These are phyloP conservation scores for Canariomyces notabilis DNA, from an alignment of 2,329 filamentous ascomycete genomes.

Conservation along the genomic window DNA sequence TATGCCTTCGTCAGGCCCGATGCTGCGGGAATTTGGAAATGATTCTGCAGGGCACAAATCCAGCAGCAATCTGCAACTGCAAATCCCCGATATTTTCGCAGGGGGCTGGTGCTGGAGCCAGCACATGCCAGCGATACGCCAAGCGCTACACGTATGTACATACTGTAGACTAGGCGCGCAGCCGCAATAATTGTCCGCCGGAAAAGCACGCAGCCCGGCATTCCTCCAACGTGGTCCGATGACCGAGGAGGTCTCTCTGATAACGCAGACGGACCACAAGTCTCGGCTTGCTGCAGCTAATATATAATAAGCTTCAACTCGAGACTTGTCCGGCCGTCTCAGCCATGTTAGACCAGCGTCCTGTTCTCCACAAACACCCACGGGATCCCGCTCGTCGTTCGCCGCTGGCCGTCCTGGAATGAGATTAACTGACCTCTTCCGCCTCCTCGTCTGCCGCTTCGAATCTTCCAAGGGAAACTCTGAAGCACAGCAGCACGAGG, in stretches of 20 bases:
- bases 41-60: too few species aligned
- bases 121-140: too few species aligned
- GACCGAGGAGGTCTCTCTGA: slow-evolving; percentile 14
- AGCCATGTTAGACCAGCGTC: not conserved
- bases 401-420: slow-evolving; percentile 7
- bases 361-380: not conserved
- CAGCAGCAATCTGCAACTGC: too few species aligned
- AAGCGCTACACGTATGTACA: not conserved
- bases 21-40: too few species aligned
- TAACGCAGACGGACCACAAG: not conserved
- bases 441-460: slow-evolving; percentile 23
- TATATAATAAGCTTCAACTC: not conserved
- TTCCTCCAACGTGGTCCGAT: slow-evolving; percentile 28
- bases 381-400: not conserved
- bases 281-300: not conserved
- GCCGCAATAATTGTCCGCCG: slow-evolving; percentile 23
- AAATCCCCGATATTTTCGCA: too few species aligned
- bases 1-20: too few species aligned
- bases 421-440: slow-evolving; percentile 19
- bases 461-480: slow-evolving; percentile 10
- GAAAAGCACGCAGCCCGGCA: slow-evolving; percentile 21
- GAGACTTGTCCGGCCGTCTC: not conserved
- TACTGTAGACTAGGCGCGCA: too few species aligned
- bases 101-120: too few species aligned
- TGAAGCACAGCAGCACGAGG: slow-evolving; percentile 13